Base-by-base conservation (phyloP, 2,329 filamentous ascomycete genomes). In the Colletotrichum magnum region DNA sequence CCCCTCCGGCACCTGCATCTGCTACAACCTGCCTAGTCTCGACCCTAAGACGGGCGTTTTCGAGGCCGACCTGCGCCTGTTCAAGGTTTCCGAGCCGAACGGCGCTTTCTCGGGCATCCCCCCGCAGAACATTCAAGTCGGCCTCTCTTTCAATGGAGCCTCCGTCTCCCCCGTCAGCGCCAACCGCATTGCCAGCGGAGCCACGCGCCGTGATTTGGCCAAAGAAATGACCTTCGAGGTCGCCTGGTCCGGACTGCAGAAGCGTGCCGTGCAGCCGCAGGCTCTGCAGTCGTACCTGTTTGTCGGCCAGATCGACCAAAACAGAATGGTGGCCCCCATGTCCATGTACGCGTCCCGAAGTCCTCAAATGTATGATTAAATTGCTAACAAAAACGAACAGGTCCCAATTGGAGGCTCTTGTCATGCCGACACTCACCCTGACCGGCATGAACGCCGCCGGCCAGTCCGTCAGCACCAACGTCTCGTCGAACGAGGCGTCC, bases 1-100 rank as follows among this genome's bases (percentile, higher is more conserved):
- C 73, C 92, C 92, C 5, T 92, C 92, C 10, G 94, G 94, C 58
- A 88, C 94, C 56, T 92, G 91, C 68, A 88, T 93, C 56, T 97
- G 94, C 86, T 96, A 95, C 83, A 97, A 96, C 77, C 80, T 97
- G 26, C 90, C 91, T 0, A 89, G 88, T 47, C 86, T 94, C 66
- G 87, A 95, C 80, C 89, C 88, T 73, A 79, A 79, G 5, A 90
- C 88, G 0, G 93, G 93, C 36, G 83, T 89, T 16, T 96, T 96
- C 77, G 88, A 93, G 79, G 93, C 93, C 36, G 93, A 96, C 77
- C 79, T 96, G 58, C 87, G 93, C 62, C 83, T 96, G 69, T 96
- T 90, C 81, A 90, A 91, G 78, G 81, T 95, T 54, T 90, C 89
- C 6, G 79, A 86, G 0, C 85, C 92, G 0, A 85, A 81, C 4